These are phyloP conservation scores for Phytophthora rubi DNA, from an alignment of 352 stramenopile genomes.

Conservation along the genomic window DNA sequence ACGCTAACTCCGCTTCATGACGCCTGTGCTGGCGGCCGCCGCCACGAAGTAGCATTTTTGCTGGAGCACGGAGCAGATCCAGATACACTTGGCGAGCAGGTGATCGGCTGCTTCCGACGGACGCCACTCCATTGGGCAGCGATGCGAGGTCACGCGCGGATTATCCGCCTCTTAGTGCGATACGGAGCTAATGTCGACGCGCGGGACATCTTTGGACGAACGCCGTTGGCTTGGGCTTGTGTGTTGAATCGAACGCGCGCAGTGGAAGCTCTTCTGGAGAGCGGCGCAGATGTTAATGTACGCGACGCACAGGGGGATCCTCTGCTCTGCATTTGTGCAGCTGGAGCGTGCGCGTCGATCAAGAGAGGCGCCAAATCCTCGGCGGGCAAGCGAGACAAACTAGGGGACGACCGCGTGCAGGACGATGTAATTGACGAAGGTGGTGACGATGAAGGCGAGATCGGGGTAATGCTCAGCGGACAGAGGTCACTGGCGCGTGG, in stretches of 20 bases:
- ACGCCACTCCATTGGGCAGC: slow-evolving; percentile 84
- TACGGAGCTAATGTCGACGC: slow-evolving; percentile 67
- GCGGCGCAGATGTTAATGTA: slow-evolving; percentile 64
- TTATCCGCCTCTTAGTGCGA: slow-evolving; percentile 66
- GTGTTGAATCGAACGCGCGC: slow-evolving; percentile 71
- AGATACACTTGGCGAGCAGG: slow-evolving; percentile 74
- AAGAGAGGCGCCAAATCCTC: slow-evolving; percentile 29
- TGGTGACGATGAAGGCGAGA: slow-evolving; percentile 32
- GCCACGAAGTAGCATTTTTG: slow-evolving; percentile 67
- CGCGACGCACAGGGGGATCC: slow-evolving; percentile 69
- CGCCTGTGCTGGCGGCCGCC: slow-evolving; percentile 59
- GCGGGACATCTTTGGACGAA: slow-evolving; percentile 73
- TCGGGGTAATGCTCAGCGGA: slow-evolving; percentile 28
- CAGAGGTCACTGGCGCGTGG: slow-evolving; percentile 38
- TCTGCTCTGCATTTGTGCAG: slow-evolving; percentile 71
- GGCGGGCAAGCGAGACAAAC: slow-evolving; percentile 30
- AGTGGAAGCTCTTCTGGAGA: slow-evolving; percentile 61
- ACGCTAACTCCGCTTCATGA: slow-evolving; percentile 78
- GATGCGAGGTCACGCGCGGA: slow-evolving; percentile 68
- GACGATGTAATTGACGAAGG: slow-evolving; percentile 33
- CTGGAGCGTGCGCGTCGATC: slow-evolving; percentile 45
- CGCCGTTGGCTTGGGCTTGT: slow-evolving; percentile 73
- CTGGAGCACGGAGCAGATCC: slow-evolving; percentile 72
- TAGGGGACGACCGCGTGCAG: slow-evolving; percentile 28
- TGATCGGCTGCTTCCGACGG: slow-evolving; percentile 66